Evolutionary conservation across 2,329 filamentous ascomycete genomes (phyloP).

Genomic region (Triangularia setosa): DNA sequence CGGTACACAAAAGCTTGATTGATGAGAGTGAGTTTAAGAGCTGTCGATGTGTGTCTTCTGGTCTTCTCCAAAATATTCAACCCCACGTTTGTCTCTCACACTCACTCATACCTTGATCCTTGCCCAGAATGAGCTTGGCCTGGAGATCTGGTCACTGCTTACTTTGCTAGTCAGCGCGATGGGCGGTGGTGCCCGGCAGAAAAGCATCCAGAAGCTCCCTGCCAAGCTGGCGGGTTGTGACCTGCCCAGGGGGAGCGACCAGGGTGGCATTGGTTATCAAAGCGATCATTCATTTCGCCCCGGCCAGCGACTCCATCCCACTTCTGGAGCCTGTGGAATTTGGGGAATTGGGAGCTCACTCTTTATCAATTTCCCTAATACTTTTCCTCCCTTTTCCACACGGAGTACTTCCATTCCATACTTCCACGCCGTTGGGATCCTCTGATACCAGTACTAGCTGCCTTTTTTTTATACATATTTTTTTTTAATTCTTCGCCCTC

Average conservation of each 20-base stretch:
- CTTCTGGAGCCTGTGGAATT: constrained; percentile 7
- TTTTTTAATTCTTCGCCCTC: not conserved
- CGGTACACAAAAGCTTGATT: not conserved
- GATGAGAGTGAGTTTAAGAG: not conserved
- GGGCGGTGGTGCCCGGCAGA: constrained; percentile 2
- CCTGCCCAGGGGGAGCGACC: not conserved
- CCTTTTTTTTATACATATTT: not conserved
- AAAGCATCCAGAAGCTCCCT: constrained; percentile 9
- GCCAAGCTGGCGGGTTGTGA: constrained; percentile 2
- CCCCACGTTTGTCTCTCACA: not conserved
- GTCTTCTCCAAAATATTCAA: not conserved
- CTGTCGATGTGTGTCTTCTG: too few species aligned
- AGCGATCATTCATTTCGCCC: not conserved
- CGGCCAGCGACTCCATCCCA: not conserved
- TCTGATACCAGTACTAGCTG: not conserved
- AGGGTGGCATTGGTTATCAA: not conserved
- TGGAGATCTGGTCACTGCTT: not conserved
- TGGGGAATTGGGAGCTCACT: constrained; percentile 13
- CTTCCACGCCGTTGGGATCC: not conserved
- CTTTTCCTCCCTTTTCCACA: not conserved
- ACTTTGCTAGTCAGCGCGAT: not conserved
- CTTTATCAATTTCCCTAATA: constrained; percentile 15
- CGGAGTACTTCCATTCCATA: not conserved
- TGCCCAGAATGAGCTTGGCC: constrained; percentile 6
- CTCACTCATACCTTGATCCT: not conserved